Base-by-base conservation (phyloP, 176 grass and related monocot species). In the Bonia amplexicaulis region DNA sequence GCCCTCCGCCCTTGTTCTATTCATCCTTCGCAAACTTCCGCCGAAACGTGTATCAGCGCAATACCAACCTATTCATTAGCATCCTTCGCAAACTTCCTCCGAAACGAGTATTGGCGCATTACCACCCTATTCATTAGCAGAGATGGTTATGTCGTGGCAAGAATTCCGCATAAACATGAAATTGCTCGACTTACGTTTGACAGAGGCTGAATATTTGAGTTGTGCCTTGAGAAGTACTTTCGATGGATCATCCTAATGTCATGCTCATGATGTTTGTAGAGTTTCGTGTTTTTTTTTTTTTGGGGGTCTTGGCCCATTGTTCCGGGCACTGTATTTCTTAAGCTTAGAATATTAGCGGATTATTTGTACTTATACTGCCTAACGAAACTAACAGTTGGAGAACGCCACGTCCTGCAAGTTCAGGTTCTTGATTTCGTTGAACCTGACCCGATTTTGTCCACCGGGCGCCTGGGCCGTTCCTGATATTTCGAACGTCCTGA, bases 51-150 rank as follows among this genome's bases (percentile, higher is more conserved):
- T 91, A n/a, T 85, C 92, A 13, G 92, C 76, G 1, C 94, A 94
- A 45, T 86, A 94, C 63, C 86, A 94, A 9, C 84, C 92, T 71
- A 92, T 97, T 33, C 31, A 33, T 33, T 33, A n/a, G n/a, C 69
- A 83, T 97, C 84, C 92, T 97, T 15, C 90, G 95, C 19, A 97
- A 92, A 52, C 92, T 97, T 69, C 95, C 94, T 20, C 94, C 95
- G 0, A 94, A 97, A 66, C 88, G 88, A 83, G 90, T 91, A 19
- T 85, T 90, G 11, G 92, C 76, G 1, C 95, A 94, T 29, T 86
- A 94, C 63, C 84, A 94, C 12, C 81, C 92, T 71, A 92, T 97
- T 69, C 90, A 41, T 17, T 92, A 89, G 79, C 71, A 71, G 25
- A n/a, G 12, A 4, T 27, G 44, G 17, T 16, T 55, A 69, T 88